Base-by-base conservation (phyloP, 164 flowering plant genomes). In the Warburgia ugandensis region DNA sequence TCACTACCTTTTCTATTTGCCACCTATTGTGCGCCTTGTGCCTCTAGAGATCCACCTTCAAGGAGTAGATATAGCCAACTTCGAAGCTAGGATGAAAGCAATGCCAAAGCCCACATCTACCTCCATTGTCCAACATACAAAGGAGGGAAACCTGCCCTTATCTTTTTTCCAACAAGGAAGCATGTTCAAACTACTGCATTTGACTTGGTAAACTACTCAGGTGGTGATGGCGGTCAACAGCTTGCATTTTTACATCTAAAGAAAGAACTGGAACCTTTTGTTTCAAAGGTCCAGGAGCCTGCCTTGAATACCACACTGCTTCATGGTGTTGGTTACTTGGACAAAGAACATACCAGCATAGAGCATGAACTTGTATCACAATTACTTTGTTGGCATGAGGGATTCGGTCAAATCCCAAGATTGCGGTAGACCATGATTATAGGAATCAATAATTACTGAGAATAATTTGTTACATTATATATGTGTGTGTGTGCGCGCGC, bases 21-120 rank as follows among this genome's bases (percentile, higher is more conserved):
- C 89, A 9, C 99, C 95, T 7, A 80, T 80, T 8, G 97, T 94
- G 2, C 83, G 97, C 41, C 97, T 96, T 23, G 95, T 90, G 23
- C 97, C 97, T 40, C 58, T 94, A 46, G 97, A 89, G 59, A 86
- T 94, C 21, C 94, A 89, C 64, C 86, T 94, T 59, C 96, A 84
- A 53, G 97, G 99, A 13, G 76, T 94, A 14, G 97, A 94, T 61
- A 83, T 94, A 32, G 77, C 88, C 23, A 89, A 94, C 70, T 94
- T 86, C 70, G 99, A 94, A 57, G 97, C 96, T 14, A 83, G 97
- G 75, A 89, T 89, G 99, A 94, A 81, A 55, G 97, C 99, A 29
- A 94, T 94, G 99, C 76, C 92, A 5, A 86, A 83, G 56, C 95
- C 97, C 1, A 83, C 99, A 10, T 89, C 81, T 65, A 86, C 96